These are phyloP conservation scores for Xylaria sp. DNA, from an alignment of 2,329 filamentous ascomycete species.

Conservation along the genomic window DNA sequence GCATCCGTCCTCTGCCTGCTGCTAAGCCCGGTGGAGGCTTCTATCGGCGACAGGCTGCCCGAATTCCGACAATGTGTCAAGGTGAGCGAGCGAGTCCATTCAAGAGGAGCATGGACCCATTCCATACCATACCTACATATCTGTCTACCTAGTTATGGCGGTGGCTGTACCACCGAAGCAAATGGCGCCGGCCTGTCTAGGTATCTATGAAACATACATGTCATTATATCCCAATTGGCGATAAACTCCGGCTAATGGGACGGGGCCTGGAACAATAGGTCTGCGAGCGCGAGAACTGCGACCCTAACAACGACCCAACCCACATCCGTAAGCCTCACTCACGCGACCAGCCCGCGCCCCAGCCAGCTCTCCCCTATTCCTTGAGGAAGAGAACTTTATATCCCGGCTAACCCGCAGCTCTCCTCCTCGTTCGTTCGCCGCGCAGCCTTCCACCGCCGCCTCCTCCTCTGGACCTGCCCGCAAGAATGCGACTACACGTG, in stretches of 20 bases:
- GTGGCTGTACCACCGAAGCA: too few species aligned
- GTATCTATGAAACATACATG: too few species aligned
- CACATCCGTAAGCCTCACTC: slow-evolving; percentile 72
- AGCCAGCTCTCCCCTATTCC: too few species aligned
- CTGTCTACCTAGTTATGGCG: too few species aligned
- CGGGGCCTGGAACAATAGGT: slow-evolving; percentile 55
- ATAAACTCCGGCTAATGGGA: slow-evolving; percentile 12
- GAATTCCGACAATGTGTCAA: slow-evolving; percentile 87
- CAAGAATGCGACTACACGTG: slow-evolving; percentile 97
- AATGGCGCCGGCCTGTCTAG: too few species aligned
- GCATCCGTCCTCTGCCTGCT: slow-evolving; percentile 44
- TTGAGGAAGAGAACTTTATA: too few species aligned
- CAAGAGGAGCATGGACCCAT: not conserved
- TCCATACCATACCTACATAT: too few species aligned
- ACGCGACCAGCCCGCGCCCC: slow-evolving; percentile 2
- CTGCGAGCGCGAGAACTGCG: slow-evolving; percentile 81
- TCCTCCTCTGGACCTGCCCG: slow-evolving; percentile 90
- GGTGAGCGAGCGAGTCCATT: slow-evolving; percentile 55
- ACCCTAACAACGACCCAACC: slow-evolving; percentile 57
- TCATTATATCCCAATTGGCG: too few species aligned
- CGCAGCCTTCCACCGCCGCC: slow-evolving; percentile 77
- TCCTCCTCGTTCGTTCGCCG: slow-evolving; percentile 23
- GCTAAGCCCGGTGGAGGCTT: slow-evolving; percentile 61
- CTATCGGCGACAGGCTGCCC: slow-evolving; percentile 79
- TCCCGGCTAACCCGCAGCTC: slow-evolving; percentile 20